Evolutionary conservation across 1,284 basidiomycete species (phyloP).

Genomic region (Porphyrellus sp.): DNA sequence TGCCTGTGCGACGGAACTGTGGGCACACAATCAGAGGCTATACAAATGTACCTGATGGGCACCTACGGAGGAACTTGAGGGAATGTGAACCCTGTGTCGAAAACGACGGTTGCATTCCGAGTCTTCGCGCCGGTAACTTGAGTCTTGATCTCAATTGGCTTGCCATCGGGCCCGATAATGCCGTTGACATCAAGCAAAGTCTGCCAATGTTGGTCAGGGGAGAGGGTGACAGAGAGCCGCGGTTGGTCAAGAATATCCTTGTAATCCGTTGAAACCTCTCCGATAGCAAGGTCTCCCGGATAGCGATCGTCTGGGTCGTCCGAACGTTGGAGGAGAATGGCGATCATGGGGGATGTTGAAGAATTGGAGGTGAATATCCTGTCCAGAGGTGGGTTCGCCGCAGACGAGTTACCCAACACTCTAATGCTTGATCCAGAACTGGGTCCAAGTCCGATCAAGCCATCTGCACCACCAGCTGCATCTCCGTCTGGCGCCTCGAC

Average conservation of each 20-base stretch:
- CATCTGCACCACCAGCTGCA: slow-evolving; percentile 34
- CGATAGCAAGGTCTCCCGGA: slow-evolving; percentile 48
- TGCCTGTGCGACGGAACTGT: slow-evolving; percentile 50
- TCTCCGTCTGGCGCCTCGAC: slow-evolving; percentile 28
- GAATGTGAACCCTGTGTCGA: slow-evolving; percentile 69
- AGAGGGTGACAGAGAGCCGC: slow-evolving; percentile 40
- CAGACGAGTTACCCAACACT: slow-evolving; percentile 16
- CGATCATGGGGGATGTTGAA: slow-evolving; percentile 54
- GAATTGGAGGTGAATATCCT: slow-evolving; percentile 59
- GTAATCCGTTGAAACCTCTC: slow-evolving; percentile 44
- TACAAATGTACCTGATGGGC: too few species aligned
- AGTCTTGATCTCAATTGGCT: slow-evolving; percentile 44
- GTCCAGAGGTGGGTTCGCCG: slow-evolving; percentile 54
- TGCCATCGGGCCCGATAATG: slow-evolving; percentile 49
- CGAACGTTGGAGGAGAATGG: slow-evolving; percentile 50
- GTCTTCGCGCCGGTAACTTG: slow-evolving; percentile 42
- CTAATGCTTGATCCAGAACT: slow-evolving; percentile 38
- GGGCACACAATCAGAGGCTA: slow-evolving; percentile 2
- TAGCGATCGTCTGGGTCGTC: slow-evolving; percentile 43
- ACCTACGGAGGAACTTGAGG: slow-evolving; percentile 58
- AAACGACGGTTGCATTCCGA: slow-evolving; percentile 51
- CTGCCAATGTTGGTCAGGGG: slow-evolving; percentile 52
- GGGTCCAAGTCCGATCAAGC: slow-evolving; percentile 55
- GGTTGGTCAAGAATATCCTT: slow-evolving; percentile 42
- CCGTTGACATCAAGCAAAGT: slow-evolving; percentile 48